These are phyloP conservation scores for Rhinocladiella mackenziei DNA, from an alignment of 2,329 filamentous ascomycete species.

Conservation along the genomic window DNA sequence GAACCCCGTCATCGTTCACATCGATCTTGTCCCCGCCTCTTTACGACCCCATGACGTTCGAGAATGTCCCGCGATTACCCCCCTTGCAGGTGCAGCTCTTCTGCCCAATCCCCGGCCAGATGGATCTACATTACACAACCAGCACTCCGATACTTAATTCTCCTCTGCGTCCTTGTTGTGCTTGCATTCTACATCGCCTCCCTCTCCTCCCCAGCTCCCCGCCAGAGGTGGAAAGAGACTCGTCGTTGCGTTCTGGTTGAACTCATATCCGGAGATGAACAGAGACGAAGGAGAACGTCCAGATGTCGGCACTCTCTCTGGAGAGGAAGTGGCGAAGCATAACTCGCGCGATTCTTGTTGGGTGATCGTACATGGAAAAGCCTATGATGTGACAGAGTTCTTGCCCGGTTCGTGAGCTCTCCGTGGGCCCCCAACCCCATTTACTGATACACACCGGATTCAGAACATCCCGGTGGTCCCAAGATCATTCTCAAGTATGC, in stretches of 20 bases:
- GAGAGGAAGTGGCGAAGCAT: constrained; percentile 66
- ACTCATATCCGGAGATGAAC: no score
- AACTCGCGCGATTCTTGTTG: constrained; percentile 79
- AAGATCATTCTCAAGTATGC: constrained; percentile 97
- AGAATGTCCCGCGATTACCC: no score
- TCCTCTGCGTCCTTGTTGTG: constrained; percentile 23
- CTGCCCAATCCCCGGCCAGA: constrained; percentile 17
- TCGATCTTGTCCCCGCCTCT: constrained; percentile 25
- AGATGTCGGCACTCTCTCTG: constrained; percentile 42
- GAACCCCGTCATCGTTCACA: constrained; percentile 15
- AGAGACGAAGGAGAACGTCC: constrained; percentile 23
- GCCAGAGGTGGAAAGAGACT: constrained; percentile 12
- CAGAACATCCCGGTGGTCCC: constrained; percentile 80
- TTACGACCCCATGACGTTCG: neutral
- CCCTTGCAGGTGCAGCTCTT: neutral
- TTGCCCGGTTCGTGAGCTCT: constrained; percentile 48
- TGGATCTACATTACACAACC: constrained; percentile 17
- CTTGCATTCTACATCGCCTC: constrained; percentile 24
- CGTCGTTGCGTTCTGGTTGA: no score
- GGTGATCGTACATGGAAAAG: constrained; percentile 84
- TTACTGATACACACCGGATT: constrained; percentile 1
- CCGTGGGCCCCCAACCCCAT: neutral
- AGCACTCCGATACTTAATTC: constrained; percentile 13
- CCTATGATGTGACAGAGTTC: constrained; percentile 87
- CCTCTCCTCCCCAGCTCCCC: constrained; percentile 13